Percentiles rank a stretch among this genome's conserved stretches.
phyloP scores from a whole-genome alignment of 805 yeast species.

The Zygosaccharomyces rouxii region DNA sequence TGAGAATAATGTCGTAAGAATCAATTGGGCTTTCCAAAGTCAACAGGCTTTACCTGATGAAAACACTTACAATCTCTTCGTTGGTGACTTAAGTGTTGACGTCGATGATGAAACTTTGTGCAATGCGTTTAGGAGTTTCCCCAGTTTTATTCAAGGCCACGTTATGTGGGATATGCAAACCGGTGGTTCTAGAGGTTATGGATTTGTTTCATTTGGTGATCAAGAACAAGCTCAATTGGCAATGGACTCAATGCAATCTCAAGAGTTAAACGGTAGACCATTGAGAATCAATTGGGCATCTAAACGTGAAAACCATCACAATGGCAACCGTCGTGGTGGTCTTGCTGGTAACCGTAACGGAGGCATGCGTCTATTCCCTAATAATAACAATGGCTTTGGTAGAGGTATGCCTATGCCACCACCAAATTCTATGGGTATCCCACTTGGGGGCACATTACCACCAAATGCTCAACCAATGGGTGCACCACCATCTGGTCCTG shows the following conservation, averaged over 20 bases:
- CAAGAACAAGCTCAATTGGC: constrained; percentile 72
- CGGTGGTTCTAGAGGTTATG: constrained; percentile 87
- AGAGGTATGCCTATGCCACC: constrained; percentile 19
- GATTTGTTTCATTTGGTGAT: constrained; percentile 73
- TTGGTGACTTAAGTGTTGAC: constrained; percentile 81
- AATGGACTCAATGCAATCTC: constrained; percentile 68
- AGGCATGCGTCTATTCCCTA: constrained; percentile 16
- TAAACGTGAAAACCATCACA: constrained; percentile 48
- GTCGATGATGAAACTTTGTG: constrained; percentile 71
- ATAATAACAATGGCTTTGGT: constrained; percentile 19
- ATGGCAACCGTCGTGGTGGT: constrained; percentile 17
- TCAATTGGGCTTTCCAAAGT: constrained; percentile 83
- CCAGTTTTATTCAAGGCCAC: constrained; percentile 71
- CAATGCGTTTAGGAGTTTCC: constrained; percentile 51
- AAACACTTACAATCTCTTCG: constrained; percentile 68
- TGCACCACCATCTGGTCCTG: constrained; percentile 18
- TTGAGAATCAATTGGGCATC: constrained; percentile 88
- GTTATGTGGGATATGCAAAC: constrained; percentile 98
- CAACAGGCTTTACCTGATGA: constrained; percentile 57
- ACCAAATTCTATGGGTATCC: constrained; percentile 24
- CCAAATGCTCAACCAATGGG: constrained; percentile 16
- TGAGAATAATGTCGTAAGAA: constrained; percentile 52
- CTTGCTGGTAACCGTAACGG: constrained; percentile 20
- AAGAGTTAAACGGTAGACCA: constrained; percentile 64
- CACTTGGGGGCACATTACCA: constrained; percentile 25